These are phyloP conservation scores for Mortierella sp. DNA, from an alignment of 371 early-diverging fungal genomes.

Conservation along the genomic window DNA sequence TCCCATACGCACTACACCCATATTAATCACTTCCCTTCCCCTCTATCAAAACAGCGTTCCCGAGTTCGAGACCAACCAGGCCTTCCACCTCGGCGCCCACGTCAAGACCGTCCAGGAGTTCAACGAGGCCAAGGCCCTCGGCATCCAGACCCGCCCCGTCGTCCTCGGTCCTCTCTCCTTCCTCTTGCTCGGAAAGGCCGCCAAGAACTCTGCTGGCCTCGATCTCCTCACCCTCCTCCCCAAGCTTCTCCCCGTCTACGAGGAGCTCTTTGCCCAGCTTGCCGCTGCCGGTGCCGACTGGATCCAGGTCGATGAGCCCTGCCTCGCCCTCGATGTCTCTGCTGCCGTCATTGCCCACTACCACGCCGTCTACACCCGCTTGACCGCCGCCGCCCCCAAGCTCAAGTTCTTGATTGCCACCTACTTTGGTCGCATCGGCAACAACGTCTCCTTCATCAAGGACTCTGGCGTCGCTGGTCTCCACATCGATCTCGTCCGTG, in stretches of 20 bases:
- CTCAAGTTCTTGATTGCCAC: slow-evolving; percentile 89
- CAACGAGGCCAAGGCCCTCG: slow-evolving; percentile 93
- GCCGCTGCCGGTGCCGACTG: slow-evolving; percentile 91
- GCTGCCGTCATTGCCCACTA: slow-evolving; percentile 65
- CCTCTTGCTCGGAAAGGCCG: slow-evolving; percentile 88
- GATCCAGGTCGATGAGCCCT: slow-evolving; percentile 96
- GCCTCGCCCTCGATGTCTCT: slow-evolving; percentile 84
- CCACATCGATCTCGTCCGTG: slow-evolving; percentile 94
- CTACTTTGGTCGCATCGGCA: slow-evolving; percentile 93
- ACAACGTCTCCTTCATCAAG: slow-evolving; percentile 77
- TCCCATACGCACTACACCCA: not conserved
- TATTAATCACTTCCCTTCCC: not conserved
- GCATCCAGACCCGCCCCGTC: slow-evolving; percentile 93
- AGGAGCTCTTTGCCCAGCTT: slow-evolving; percentile 81
- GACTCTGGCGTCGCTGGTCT: slow-evolving; percentile 84
- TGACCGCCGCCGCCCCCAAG: slow-evolving; percentile 68
- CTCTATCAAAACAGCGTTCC: slow-evolving; percentile 76
- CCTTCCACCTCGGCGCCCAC: slow-evolving; percentile 77
- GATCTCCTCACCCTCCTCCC: slow-evolving; percentile 82
- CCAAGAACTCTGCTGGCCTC: slow-evolving; percentile 75
- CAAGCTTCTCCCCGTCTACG: slow-evolving; percentile 85
- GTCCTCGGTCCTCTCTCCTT: slow-evolving; percentile 94
- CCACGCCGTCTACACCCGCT: slow-evolving; percentile 75
- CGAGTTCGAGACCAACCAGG: slow-evolving; percentile 83
- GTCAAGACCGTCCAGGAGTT: slow-evolving; percentile 90